These are phyloP conservation scores for Heliocybe sulcata DNA, from an alignment of 1,284 basidiomycete species.

Conservation along the genomic window DNA sequence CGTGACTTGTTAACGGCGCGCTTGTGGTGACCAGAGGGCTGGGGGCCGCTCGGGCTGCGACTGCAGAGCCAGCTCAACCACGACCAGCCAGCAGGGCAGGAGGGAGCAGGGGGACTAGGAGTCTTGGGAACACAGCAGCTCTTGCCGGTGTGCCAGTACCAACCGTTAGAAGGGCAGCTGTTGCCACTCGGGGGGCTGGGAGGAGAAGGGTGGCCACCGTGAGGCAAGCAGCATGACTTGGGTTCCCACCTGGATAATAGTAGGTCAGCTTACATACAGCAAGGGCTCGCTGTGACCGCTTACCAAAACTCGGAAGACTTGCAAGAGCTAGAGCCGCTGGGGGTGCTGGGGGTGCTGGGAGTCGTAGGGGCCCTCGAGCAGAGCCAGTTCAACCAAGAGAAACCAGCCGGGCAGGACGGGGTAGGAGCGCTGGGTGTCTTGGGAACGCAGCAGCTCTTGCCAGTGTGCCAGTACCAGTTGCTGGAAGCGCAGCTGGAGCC, in stretches of 20 bases:
- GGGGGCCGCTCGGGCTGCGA: constrained; percentile 27
- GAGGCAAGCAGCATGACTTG: background rate
- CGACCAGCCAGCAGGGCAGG: constrained; percentile 37
- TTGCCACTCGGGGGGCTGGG: background rate
- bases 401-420: constrained; percentile 41
- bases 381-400: constrained; percentile 22
- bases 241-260: background rate
- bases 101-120: constrained; percentile 34
- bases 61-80: constrained; percentile 37
- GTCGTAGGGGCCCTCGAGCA: no score
- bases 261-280: background rate
- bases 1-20: constrained; percentile 27
- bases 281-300: background rate
- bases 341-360: constrained; percentile 37
- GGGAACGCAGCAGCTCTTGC: constrained; percentile 43
- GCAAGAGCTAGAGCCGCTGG: constrained; percentile 12
- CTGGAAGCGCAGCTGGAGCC: constrained; percentile 33
- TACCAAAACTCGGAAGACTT: constrained; percentile 11
- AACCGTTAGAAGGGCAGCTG: constrained; percentile 10
- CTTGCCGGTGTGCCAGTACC: constrained; percentile 28
- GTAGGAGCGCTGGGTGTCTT: constrained; percentile 25
- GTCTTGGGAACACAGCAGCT: constrained; percentile 40
- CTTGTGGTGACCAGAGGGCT: constrained; percentile 23
- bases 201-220: background rate
- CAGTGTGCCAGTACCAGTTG: constrained; percentile 25